Percentiles rank a stretch among this genome's conserved stretches.
phyloP scores from a whole-genome alignment of 2,329 filamentous ascomycete genomes.

The Botrytis aclada region DNA sequence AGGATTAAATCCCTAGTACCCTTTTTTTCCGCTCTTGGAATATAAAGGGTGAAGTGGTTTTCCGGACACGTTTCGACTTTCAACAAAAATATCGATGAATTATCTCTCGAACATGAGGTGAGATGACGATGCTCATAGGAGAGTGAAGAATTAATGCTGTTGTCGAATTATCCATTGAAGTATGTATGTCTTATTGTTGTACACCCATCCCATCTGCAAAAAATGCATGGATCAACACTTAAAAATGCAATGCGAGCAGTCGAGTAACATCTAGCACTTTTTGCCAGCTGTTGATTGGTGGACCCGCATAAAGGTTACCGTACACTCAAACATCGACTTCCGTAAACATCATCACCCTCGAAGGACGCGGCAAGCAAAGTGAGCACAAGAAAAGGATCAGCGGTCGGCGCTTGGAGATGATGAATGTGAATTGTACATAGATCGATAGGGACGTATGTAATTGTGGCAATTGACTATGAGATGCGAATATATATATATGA shows the following conservation, averaged over 20 bases:
- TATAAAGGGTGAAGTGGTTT: background rate
- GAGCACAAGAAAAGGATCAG: background rate
- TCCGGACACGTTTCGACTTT: too few species aligned
- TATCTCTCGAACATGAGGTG: background rate
- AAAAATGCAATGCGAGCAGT: slow-evolving; percentile 7
- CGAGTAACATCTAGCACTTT: background rate
- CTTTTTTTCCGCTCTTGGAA: background rate
- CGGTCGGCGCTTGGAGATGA: background rate
- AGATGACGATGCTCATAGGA: background rate
- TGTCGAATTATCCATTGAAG: background rate
- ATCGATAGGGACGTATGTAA: too few species aligned
- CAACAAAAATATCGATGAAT: background rate
- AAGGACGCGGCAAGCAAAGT: slow-evolving; percentile 5
- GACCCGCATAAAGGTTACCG: background rate
- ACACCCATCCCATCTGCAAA: background rate
- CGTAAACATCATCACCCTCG: background rate
- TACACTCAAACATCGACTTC: background rate
- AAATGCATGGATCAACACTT: slow-evolving; percentile 1
- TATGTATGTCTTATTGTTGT: background rate
- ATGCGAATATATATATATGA: background rate
- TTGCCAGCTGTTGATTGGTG: background rate
- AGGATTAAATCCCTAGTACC: background rate
- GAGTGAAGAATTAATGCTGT: background rate
- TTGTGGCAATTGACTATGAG: background rate
- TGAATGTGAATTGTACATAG: background rate